Conservation (phyloP, 2,329 filamentous ascomycete species). For the Trichoderma gracile region DNA sequence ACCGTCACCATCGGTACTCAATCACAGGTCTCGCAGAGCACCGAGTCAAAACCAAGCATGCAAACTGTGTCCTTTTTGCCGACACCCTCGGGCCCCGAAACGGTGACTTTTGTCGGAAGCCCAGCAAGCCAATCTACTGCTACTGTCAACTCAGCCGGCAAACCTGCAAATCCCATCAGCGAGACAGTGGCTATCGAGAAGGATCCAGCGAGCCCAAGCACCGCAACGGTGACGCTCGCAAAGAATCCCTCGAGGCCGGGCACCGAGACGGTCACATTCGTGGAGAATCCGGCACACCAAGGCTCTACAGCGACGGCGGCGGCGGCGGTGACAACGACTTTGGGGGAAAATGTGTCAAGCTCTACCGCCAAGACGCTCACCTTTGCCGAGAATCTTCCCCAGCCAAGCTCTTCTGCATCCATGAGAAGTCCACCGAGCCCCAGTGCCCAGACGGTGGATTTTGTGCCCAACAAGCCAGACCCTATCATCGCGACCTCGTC, state of each 20-base stretch:
- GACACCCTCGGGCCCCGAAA: not conserved
- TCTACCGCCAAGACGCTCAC: not conserved
- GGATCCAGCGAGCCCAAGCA: not conserved
- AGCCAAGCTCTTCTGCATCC: not conserved
- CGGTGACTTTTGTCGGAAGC: not conserved
- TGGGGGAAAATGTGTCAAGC: not conserved
- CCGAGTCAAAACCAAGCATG: not conserved
- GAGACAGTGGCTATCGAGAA: not conserved
- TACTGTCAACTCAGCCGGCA: not conserved
- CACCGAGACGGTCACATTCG: not conserved
- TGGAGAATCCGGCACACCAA: not conserved
- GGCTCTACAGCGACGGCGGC: not conserved
- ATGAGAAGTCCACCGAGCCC: not conserved
- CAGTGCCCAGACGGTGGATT: not conserved
- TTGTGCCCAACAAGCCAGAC: not conserved
- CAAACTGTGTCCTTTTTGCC: not conserved
- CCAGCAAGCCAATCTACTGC: not conserved
- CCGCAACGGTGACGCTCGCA: not conserved
- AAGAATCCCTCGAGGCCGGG: not conserved
- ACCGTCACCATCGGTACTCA: not conserved
- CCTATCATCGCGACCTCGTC: constrained; percentile 22
- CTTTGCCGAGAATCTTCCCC: not conserved
- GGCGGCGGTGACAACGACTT: not conserved
- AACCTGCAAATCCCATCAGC: not conserved
- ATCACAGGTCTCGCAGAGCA: not conserved